Evolutionary conservation across 768 basidiomycete genomes (phyloP).

Genomic region (Termitomyces sp.): DNA sequence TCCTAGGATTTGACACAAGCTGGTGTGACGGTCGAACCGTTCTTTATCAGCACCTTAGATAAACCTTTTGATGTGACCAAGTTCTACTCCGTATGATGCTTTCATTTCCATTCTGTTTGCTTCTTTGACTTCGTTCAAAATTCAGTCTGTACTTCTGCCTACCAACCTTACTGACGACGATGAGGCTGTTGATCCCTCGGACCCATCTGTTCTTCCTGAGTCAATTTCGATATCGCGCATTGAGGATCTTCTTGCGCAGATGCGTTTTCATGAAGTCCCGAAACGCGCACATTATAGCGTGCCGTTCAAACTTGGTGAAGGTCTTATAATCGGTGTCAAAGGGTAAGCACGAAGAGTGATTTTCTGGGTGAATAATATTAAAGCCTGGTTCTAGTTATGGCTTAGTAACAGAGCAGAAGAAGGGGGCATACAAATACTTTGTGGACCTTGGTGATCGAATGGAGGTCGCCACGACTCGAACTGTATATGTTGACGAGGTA

Average conservation of each 20-base stretch:
- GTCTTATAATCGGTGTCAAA: conserved; percentile 76
- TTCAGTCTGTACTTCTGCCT: conserved; percentile 59
- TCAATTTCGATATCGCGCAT: conserved; percentile 76
- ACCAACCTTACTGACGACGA: conserved; percentile 52
- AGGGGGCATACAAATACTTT: conserved; percentile 79
- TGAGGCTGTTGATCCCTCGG: conserved; percentile 29
- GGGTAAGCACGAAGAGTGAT: conserved; percentile 42
- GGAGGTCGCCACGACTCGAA: conserved; percentile 71
- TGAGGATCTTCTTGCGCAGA: conserved; percentile 73
- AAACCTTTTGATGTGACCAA: conserved; percentile 68
- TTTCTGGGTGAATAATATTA: neutral
- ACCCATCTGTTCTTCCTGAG: conserved; percentile 51
- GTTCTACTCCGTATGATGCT: conserved; percentile 65
- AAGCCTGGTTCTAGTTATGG: conserved; percentile 59
- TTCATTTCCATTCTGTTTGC: neutral
- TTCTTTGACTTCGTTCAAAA: neutral
- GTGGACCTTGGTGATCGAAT: conserved; percentile 71
- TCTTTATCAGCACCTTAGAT: conserved; percentile 75
- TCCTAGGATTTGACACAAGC: conserved; percentile 78
- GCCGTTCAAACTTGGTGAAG: conserved; percentile 74
- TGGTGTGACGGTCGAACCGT: conserved; percentile 79
- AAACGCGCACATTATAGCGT: conserved; percentile 83
- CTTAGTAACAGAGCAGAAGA: conserved; percentile 84
- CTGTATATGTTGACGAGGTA: conserved; percentile 78
- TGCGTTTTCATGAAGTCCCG: conserved; percentile 77